Evolutionary conservation across 2,329 filamentous ascomycete species (phyloP).

Genomic region (Aspergillus quadricinctus): DNA sequence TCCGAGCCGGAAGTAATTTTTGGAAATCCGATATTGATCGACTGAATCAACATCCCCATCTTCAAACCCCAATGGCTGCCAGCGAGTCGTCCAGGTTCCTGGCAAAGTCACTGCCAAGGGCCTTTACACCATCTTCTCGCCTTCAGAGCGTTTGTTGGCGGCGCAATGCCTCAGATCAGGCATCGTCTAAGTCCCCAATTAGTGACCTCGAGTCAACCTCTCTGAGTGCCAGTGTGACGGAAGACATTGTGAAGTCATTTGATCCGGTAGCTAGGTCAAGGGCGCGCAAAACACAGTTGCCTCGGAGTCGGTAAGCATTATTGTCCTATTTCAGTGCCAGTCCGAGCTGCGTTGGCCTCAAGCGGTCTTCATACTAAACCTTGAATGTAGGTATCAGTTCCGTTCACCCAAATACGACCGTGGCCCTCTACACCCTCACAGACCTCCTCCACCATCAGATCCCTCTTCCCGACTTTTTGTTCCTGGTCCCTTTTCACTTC

Average conservation of each 20-base stretch:
- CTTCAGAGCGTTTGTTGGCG: constrained; percentile 30
- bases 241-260: constrained; percentile 44
- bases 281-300: constrained; percentile 41
- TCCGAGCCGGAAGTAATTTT: constrained; percentile 30
- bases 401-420: constrained; percentile 92
- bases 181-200: constrained; percentile 28
- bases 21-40: constrained; percentile 13
- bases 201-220: constrained; percentile 49
- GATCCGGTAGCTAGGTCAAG: constrained; percentile 48
- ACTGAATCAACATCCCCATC: constrained; percentile 14
- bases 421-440: constrained; percentile 86
- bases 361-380: constrained; percentile 7
- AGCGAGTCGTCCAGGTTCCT: constrained; percentile 38
- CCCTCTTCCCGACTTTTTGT: constrained; percentile 82
- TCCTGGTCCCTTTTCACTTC: constrained; percentile 84
- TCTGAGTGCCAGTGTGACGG: constrained; percentile 35
- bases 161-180: constrained; percentile 47
- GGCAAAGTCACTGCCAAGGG: constrained; percentile 34
- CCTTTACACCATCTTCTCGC: constrained; percentile 27
- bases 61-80: constrained; percentile 33
- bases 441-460: constrained; percentile 81
- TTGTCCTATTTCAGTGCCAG: not conserved
- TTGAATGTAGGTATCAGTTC: constrained; percentile 73
- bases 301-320: constrained; percentile 50
- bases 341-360: not conserved